phyloP scores from a whole-genome alignment of 169 alveolate genomes.

The Plasmodium chabaudi region DNA sequence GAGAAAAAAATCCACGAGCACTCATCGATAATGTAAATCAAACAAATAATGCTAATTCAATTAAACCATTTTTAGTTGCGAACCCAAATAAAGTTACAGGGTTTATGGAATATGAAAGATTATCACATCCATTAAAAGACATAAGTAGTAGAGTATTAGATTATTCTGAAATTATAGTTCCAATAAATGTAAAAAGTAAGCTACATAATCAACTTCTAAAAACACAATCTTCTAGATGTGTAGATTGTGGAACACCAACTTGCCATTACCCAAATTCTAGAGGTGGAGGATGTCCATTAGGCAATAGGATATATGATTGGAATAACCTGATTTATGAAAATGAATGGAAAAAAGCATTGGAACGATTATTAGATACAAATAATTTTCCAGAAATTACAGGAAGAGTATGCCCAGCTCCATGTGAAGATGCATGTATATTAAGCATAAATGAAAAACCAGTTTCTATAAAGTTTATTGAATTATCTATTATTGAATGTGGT shows the following conservation, averaged over 20 bases:
- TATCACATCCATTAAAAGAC: constrained; percentile 75
- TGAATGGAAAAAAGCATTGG: constrained; percentile 84
- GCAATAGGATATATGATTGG: constrained; percentile 84
- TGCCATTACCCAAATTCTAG: constrained; percentile 82
- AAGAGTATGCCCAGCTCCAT: constrained; percentile 85
- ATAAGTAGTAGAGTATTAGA: constrained; percentile 72
- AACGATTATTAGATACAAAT: constrained; percentile 82
- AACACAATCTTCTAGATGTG: constrained; percentile 85
- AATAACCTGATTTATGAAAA: constrained; percentile 81
- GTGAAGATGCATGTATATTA: constrained; percentile 85
- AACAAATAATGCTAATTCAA: neutral
- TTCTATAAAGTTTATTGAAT: constrained; percentile 83
- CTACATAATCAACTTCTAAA: constrained; percentile 72
- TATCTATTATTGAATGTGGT: constrained; percentile 82
- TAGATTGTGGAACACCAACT: constrained; percentile 86
- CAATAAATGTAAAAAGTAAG: constrained; percentile 70
- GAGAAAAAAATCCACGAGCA: neutral
- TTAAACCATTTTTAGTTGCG: constrained; percentile 73
- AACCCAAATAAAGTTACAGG: constrained; percentile 77
- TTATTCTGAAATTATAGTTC: constrained; percentile 76
- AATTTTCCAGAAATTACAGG: constrained; percentile 87
- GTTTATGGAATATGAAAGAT: constrained; percentile 74
- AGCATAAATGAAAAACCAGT: constrained; percentile 83
- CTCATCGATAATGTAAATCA: neutral
- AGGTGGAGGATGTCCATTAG: constrained; percentile 87